Percentiles rank a stretch among this genome's conserved stretches.
phyloP scores from a whole-genome alignment of 2,329 filamentous ascomycete species.

The Daldinia sp. region DNA sequence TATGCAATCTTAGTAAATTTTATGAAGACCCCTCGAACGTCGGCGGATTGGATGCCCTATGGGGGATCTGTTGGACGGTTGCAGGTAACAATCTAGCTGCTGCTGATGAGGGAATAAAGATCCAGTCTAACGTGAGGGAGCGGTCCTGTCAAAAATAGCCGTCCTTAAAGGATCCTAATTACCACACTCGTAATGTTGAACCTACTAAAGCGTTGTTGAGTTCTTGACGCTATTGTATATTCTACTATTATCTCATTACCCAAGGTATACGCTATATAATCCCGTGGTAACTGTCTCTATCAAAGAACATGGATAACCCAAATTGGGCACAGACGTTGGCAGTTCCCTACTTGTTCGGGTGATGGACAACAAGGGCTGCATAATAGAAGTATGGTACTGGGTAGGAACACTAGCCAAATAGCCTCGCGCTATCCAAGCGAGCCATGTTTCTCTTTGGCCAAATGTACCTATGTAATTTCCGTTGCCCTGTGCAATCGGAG shows the following conservation, averaged over 20 bases:
- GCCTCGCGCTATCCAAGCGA: conserved; percentile 5
- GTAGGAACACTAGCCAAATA: conserved; percentile 29
- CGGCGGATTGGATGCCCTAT: conserved; percentile 11
- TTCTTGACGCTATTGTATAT: not conserved
- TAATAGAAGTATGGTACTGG: conserved; percentile 28
- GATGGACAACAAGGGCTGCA: conserved; percentile 8
- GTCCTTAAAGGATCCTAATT: conserved; percentile 22
- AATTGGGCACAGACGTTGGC: conserved; percentile 16
- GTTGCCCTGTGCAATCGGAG: conserved; percentile 44
- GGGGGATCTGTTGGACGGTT: conserved; percentile 2
- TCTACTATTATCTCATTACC: not conserved
- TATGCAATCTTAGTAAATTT: conserved; percentile 41
- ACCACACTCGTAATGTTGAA: not conserved
- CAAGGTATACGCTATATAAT: not conserved
- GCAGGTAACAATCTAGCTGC: not conserved
- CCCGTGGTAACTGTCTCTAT: not conserved
- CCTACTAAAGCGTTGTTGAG: not conserved
- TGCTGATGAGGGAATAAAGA: conserved; percentile 7
- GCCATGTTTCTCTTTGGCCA: conserved; percentile 8
- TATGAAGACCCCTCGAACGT: conserved; percentile 28
- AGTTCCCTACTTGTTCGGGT: conserved; percentile 30
- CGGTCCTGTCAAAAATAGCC: conserved; percentile 9
- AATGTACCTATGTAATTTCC: conserved; percentile 41
- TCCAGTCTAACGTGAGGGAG: not conserved
- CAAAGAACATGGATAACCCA: conserved; percentile 13